phyloP scores from a whole-genome alignment of 78 protist genomes.

The Dictyostelium firmibasis region DNA sequence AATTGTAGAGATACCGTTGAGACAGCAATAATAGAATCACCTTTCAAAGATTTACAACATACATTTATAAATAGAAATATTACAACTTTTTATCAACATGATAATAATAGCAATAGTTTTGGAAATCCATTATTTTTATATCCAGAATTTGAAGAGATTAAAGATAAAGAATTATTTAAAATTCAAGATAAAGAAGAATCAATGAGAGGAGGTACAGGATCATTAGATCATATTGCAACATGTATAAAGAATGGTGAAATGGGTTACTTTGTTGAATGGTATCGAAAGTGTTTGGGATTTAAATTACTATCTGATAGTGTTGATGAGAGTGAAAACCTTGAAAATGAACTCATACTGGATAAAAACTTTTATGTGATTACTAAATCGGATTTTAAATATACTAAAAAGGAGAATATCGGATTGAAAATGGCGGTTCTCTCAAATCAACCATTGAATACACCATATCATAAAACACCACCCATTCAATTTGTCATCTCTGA shows the following conservation, averaged over 20 bases:
- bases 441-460: slow-evolving; percentile 16
- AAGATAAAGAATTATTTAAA: background rate
- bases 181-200: background rate
- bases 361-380: slow-evolving; percentile 14
- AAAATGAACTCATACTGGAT: slow-evolving; percentile 15
- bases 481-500: slow-evolving; percentile 58
- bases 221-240: slow-evolving; percentile 59
- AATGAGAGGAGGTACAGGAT: background rate
- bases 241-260: slow-evolving; percentile 38
- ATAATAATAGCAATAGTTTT: background rate
- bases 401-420: slow-evolving; percentile 45
- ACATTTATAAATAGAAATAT: slow-evolving; percentile 17
- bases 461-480: slow-evolving; percentile 1
- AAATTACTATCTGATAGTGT: background rate
- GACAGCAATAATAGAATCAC: slow-evolving; percentile 22
- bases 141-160: slow-evolving; percentile 15
- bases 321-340: background rate
- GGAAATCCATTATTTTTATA: background rate
- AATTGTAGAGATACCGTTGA: background rate
- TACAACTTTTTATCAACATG: background rate
- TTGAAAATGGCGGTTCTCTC: slow-evolving; percentile 61
- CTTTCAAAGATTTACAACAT: slow-evolving; percentile 49
- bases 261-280: slow-evolving; percentile 28
- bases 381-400: slow-evolving; percentile 33
- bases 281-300: slow-evolving; percentile 7